A percentile compares a stretch with the other conserved stretches of the same genome.
phyloP scores from a whole-genome alignment of 2,329 filamentous ascomycete species.

The Thelonectria blattea region DNA sequence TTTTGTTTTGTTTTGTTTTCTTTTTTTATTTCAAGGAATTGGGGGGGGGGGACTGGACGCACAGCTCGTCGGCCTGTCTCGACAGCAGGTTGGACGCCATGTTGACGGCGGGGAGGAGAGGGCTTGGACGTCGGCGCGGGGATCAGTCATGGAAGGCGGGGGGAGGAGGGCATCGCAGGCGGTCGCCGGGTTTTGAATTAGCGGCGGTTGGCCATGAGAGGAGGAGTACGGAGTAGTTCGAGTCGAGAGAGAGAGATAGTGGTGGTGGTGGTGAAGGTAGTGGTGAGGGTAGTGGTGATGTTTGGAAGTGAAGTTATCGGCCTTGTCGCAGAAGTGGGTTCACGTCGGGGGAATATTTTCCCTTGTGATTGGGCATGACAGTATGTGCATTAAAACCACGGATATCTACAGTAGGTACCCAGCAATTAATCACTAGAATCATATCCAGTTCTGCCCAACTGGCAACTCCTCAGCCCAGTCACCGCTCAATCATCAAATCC shows the following conservation, averaged over 20 bases:
- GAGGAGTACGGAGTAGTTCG: background rate
- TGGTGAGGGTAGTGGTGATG: background rate
- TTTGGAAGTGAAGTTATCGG: conserved; percentile 4
- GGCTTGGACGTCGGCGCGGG: conserved; percentile 14
- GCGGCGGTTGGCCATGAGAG: conserved; percentile 5
- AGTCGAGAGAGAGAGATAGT: background rate
- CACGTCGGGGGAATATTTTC: conserved; percentile 20
- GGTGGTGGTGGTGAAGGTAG: conserved; percentile 3
- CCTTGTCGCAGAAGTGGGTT: conserved; percentile 18
- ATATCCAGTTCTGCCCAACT: background rate
- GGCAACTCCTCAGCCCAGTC: background rate
- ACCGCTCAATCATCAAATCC: conserved; percentile 10
- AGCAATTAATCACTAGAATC: conserved; percentile 7
- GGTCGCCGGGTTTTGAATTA: background rate
- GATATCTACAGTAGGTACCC: conserved; percentile 10
- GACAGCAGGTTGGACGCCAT: conserved; percentile 80
- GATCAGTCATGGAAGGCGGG: background rate
- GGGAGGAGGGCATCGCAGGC: background rate
- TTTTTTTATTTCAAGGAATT: no score
- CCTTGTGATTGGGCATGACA: conserved; percentile 6
- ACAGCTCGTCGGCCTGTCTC: conserved; percentile 90
- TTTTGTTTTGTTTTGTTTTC: no score
- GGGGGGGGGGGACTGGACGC: conserved; percentile 46
- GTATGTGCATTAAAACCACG: background rate
- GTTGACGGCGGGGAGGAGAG: conserved; percentile 5